Evolutionary conservation across 192 early-diverging fungal species (phyloP), one percentile per base, ranked within the genome.

Genomic region (Mortierella alpina): DNA sequence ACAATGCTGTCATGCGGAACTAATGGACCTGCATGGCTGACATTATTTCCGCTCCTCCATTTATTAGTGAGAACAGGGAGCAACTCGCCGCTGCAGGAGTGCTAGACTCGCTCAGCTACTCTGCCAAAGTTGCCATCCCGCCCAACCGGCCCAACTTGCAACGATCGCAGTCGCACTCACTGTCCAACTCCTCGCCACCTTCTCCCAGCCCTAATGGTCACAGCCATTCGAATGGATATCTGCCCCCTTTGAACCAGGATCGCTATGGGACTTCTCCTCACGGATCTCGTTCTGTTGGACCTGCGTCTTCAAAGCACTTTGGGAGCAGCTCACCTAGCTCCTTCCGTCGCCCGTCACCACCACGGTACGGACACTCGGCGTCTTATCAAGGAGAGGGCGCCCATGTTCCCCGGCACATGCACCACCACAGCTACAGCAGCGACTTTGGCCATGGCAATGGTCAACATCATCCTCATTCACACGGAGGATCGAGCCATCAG

Each of bases 51-150:
- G 49, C 18, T 40, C 6, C 22, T 1, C 6, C 22, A 1, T 52
- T 52, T 42, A 45, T 39, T 64, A 80, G 77, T 52, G 77, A 80
- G 42, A 80, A 80, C 41, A 60, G 77, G 22, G 77, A 80, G 57
- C 77, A 80, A 48, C 66, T 80, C n/a, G 77, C 77, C 13, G 77
- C 77, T 31, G 77, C 77, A 42, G 77, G 77, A 56, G 59, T 69
- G 6, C 73, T 71, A 47, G 66, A 72, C 63, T 81, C 69, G 59
- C 74, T 73, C 47, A 77, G 56, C 47, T 82, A 68, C 68, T 69
- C 39, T 64, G 73, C 56, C 75, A 83, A 72, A 63, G 73, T 71
- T 31, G 70, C 68, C 53, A 87, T 72, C 47, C 73, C 63, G 50
- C 82, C 64, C n/a, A 72, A 62, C 66, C 71, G 84, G 41, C 57